phyloP scores from a whole-genome alignment of 768 basidiomycete species.

The Polyporus arcularius region DNA sequence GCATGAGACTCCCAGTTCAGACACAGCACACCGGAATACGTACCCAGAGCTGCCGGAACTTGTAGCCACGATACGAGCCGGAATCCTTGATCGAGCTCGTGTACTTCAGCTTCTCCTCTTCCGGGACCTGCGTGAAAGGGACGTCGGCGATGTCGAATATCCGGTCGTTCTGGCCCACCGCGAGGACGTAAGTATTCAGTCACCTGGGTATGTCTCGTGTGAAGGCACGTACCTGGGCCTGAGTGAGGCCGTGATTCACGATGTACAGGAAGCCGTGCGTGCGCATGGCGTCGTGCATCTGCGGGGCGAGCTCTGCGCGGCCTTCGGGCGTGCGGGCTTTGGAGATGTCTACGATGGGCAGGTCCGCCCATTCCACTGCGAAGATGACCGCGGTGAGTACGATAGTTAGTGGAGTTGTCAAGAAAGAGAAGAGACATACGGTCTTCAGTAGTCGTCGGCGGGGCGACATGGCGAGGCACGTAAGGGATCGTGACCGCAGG shows the following conservation, averaged over 20 bases:
- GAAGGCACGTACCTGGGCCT: slow-evolving; percentile 24
- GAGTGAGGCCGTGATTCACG: slow-evolving; percentile 33
- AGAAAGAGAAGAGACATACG: slow-evolving; percentile 28
- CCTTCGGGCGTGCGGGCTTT: slow-evolving; percentile 27
- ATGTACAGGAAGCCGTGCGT: slow-evolving; percentile 34
- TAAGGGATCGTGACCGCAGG: slow-evolving; percentile 13
- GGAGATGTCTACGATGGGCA: slow-evolving; percentile 33
- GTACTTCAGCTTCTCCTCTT: slow-evolving; percentile 35
- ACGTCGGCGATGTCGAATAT: slow-evolving; percentile 39
- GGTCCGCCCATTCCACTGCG: slow-evolving; percentile 35
- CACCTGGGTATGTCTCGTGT: not conserved
- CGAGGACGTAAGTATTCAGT: not conserved
- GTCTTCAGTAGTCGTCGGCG: slow-evolving; percentile 31
- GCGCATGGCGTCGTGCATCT: slow-evolving; percentile 32
- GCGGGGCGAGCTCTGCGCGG: slow-evolving; percentile 24
- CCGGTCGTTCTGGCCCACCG: slow-evolving; percentile 28
- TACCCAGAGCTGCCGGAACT: slow-evolving; percentile 56
- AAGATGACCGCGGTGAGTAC: not conserved
- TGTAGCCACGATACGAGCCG: slow-evolving; percentile 58
- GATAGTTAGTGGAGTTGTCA: not conserved
- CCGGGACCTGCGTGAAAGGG: slow-evolving; percentile 33
- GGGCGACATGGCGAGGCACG: slow-evolving; percentile 4
- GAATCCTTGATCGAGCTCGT: slow-evolving; percentile 36
- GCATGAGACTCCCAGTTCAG: not conserved
- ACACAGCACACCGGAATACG: not conserved